phyloP scores from a whole-genome alignment of 1,284 basidiomycete species.

The Fomitopsis betulina region DNA sequence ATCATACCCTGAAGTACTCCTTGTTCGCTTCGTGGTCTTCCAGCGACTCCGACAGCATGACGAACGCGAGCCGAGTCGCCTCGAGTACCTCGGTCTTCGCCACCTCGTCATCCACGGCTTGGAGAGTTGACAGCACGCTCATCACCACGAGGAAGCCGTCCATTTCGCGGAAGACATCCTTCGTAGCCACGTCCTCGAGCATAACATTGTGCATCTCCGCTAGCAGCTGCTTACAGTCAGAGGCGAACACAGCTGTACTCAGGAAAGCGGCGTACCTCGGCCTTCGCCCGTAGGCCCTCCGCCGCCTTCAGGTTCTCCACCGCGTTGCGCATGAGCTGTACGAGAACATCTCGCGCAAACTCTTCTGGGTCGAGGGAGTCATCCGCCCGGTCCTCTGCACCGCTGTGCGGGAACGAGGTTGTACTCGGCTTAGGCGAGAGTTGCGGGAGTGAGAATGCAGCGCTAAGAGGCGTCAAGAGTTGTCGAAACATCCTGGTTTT shows the following conservation, averaged over 20 bases:
- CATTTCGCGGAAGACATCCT: constrained; percentile 72
- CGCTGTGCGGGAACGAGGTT: constrained; percentile 7
- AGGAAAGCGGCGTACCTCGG: constrained; percentile 39
- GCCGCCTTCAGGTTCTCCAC: constrained; percentile 62
- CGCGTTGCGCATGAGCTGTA: constrained; percentile 65
- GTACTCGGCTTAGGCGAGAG: constrained; percentile 18
- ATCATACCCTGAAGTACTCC: constrained; percentile 62
- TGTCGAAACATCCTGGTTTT: constrained; percentile 27
- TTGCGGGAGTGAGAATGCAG: constrained; percentile 26
- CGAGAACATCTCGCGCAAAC: constrained; percentile 65
- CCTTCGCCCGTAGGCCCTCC: constrained; percentile 37
- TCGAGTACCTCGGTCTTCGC: constrained; percentile 44
- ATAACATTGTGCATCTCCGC: constrained; percentile 58
- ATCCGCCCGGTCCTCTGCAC: constrained; percentile 29
- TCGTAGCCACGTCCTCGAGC: constrained; percentile 54
- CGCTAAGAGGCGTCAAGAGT: constrained; percentile 31
- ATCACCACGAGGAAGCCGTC: constrained; percentile 75
- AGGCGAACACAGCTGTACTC: not conserved
- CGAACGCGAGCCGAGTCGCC: constrained; percentile 52
- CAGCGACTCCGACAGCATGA: constrained; percentile 61
- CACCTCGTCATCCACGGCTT: constrained; percentile 35
- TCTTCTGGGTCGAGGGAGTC: constrained; percentile 53
- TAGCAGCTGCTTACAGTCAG: constrained; percentile 40
- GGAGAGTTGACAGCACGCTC: constrained; percentile 59
- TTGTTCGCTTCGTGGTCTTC: constrained; percentile 50